Percentiles rank a stretch among this genome's conserved stretches.
Conservation (phyloP, 2,329 filamentous ascomycete species). For the Paecilomyces sp. region DNA sequence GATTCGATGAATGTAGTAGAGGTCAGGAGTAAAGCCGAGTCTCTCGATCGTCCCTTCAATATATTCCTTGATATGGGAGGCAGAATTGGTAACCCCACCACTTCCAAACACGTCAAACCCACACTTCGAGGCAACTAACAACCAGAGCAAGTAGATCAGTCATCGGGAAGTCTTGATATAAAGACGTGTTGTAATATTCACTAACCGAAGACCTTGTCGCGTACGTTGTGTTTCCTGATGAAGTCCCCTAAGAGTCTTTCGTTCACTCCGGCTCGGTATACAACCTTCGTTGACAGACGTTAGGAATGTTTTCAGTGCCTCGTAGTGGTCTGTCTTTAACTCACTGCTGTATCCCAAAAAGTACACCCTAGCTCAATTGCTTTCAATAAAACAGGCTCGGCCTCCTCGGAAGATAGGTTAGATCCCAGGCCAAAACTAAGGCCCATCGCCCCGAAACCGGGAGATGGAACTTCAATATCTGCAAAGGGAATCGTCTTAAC, state of each 20-base stretch:
- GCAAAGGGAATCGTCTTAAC: too few relatives aligned
- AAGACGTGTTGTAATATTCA: too few relatives aligned
- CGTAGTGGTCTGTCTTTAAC: constrained; percentile 4
- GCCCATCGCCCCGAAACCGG: constrained; percentile 20
- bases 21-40: constrained; percentile 41
- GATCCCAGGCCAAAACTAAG: constrained; percentile 38
- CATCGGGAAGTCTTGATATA: too few relatives aligned
- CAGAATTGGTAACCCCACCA: constrained; percentile 36
- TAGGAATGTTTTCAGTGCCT: too few relatives aligned
- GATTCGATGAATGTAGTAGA: constrained; percentile 41
- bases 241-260: constrained; percentile 46
- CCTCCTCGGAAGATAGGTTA: constrained; percentile 38
- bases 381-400: constrained; percentile 44
- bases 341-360: constrained; percentile 41
- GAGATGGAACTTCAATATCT: too few relatives aligned
- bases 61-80: constrained; percentile 41
- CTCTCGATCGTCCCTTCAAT: constrained; percentile 45
- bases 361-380: constrained; percentile 42
- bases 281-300: constrained; percentile 25
- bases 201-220: constrained; percentile 44
- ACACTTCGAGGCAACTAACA: constrained; percentile 43
- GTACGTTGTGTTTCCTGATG: constrained; percentile 44
- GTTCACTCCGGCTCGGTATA: constrained; percentile 42
- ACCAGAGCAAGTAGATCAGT: too few relatives aligned
- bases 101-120: constrained; percentile 34